Percentiles rank a stretch among this genome's conserved stretches.
Evolutionary conservation across 169 alveolate genomes (phyloP).

Genomic region (Besnoitia besnoiti): DNA sequence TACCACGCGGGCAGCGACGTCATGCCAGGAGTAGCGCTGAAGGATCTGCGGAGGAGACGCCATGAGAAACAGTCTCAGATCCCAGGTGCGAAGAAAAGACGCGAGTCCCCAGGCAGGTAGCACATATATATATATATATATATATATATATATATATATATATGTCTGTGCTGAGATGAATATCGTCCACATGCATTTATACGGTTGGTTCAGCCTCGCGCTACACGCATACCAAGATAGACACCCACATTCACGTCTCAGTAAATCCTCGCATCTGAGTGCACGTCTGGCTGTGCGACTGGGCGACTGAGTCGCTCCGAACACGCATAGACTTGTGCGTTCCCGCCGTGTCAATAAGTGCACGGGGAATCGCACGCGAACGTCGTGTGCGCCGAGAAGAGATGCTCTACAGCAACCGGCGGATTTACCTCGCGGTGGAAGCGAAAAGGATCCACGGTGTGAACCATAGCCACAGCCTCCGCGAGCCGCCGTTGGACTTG

Average conservation of each 20-base stretch:
- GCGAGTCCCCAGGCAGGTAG: too few species aligned
- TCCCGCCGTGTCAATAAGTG: too few species aligned
- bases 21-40: constrained; percentile 49
- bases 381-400: too few species aligned
- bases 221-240: background rate
- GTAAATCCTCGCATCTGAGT: background rate
- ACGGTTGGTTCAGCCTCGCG: too few species aligned
- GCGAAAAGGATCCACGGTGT: constrained; percentile 26
- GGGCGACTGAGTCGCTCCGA: too few species aligned
- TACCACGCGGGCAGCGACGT: constrained; percentile 53
- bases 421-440: constrained; percentile 26
- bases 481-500: constrained; percentile 2
- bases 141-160: background rate
- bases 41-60: constrained; percentile 2
- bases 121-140: background rate
- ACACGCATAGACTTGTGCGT: too few species aligned
- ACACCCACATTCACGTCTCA: background rate
- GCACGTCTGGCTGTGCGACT: too few species aligned
- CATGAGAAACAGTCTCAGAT: background rate
- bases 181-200: background rate
- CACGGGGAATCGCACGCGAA: too few species aligned
- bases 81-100: too few species aligned
- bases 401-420: background rate
- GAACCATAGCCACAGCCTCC: constrained; percentile 34
- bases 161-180: background rate